Evolutionary conservation across 73 alveolate genomes (phyloP).

Genomic region (Paraurostyla sp.): DNA sequence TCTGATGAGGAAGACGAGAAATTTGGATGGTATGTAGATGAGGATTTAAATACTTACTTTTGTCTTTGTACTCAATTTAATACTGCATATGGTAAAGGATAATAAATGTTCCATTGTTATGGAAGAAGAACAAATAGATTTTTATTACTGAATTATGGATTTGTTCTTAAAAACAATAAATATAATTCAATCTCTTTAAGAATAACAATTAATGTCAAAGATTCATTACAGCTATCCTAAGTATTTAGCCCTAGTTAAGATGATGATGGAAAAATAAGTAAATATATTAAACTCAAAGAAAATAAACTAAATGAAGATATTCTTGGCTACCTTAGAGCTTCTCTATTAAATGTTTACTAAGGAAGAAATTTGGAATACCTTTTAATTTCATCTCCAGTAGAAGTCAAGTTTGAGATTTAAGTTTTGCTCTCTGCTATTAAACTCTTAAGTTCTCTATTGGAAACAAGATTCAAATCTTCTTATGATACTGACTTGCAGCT

Average conservation of each 20-base stretch:
- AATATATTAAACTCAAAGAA: slow-evolving; percentile 60
- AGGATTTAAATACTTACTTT: slow-evolving; percentile 61
- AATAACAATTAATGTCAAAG: slow-evolving; percentile 43
- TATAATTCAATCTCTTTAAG: slow-evolving; percentile 68
- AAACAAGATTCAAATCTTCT: slow-evolving; percentile 31
- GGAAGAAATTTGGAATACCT: slow-evolving; percentile 46
- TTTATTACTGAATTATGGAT: slow-evolving; percentile 71
- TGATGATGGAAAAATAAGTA: slow-evolving; percentile 19
- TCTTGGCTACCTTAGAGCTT: slow-evolving; percentile 69
- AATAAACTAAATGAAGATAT: slow-evolving; percentile 44
- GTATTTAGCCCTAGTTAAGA: not conserved
- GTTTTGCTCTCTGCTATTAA: slow-evolving; percentile 62
- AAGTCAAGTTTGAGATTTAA: slow-evolving; percentile 62
- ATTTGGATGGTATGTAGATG: slow-evolving; percentile 58
- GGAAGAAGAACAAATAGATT: slow-evolving; percentile 76
- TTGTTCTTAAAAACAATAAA: slow-evolving; percentile 57
- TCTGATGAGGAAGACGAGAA: slow-evolving; percentile 71
- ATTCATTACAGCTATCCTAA: not conserved
- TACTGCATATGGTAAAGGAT: slow-evolving; percentile 48
- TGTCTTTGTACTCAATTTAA: slow-evolving; percentile 59
- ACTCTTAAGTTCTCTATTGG: slow-evolving; percentile 45
- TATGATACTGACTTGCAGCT: slow-evolving; percentile 8
- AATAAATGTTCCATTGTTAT: slow-evolving; percentile 69
- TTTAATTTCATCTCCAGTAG: slow-evolving; percentile 71
- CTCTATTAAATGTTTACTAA: slow-evolving; percentile 23